These are phyloP conservation scores for Linnemannia zychae DNA, from an alignment of 192 early-diverging fungal species.

Conservation along the genomic window DNA sequence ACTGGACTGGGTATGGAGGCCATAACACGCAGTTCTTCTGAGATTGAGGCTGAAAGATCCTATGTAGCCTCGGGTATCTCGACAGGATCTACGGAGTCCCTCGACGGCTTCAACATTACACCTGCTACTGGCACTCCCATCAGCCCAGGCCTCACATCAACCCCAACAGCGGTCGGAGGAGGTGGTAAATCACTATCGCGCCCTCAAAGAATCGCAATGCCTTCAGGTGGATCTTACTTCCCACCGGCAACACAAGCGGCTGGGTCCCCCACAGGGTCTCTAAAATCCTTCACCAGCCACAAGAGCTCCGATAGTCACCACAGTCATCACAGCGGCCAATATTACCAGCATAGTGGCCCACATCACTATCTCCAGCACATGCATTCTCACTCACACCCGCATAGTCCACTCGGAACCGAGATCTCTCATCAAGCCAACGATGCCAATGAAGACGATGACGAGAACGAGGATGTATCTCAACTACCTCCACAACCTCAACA, in stretches of 20 bases:
- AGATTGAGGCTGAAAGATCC: neutral
- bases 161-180: neutral
- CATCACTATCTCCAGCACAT: neutral
- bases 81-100: neutral
- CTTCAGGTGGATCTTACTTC: neutral
- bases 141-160: neutral
- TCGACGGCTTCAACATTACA: neutral
- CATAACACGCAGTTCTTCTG: neutral
- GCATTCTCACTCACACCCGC: neutral
- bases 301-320: neutral
- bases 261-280: neutral
- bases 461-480: neutral
- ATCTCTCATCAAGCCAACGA: neutral
- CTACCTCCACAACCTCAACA: neutral
- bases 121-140: neutral
- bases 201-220: neutral
- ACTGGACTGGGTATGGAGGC: constrained; percentile 18
- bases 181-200: too few relatives aligned
- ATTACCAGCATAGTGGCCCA: neutral
- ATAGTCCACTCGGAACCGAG: neutral
- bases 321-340: neutral
- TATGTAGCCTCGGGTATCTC: neutral
- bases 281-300: constrained; percentile 2
- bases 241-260: neutral
- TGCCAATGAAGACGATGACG: neutral